Base-by-base conservation (phyloP, 176 grass and related monocot genomes). In the Cenchrus americanus region DNA sequence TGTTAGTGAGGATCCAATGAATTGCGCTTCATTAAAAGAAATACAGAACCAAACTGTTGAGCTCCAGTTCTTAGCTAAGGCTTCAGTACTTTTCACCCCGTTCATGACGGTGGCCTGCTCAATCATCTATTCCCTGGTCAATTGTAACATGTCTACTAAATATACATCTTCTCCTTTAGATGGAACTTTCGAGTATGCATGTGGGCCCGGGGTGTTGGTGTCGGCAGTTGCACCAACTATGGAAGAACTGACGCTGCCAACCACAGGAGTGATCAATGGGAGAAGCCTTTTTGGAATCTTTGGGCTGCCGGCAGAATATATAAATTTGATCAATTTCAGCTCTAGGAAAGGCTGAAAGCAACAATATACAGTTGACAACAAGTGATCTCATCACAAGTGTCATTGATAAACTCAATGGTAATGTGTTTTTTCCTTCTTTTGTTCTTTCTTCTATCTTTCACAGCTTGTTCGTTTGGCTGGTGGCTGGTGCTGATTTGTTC, bases 121-220 rank as follows among this genome's bases (percentile, higher is more conserved):
- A 52, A 23, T 48, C 48, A 32, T 19, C 48, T 24, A 73, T 73
- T 30, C 24, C 14, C 23, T 52, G 71, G 48, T 73, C 48, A 73
- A 48, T 17, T 52, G 14, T 52, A 14, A 52, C 70, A 52, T 17
- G 44, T 79, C 43, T 60, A 65, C 23, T 65, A 79, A 50, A 79
- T 49, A 24, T 55, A 26, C 9, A 64, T 10, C 12, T 80, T 14
- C 72, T 66, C 9, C 5, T 0, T 8, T 27, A 10, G 3, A 27
- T 30, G 8, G 54, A 27, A 23, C 40, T 74, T 84, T 51, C 69
- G 10, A 61, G 7, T 15, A 75, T 30, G 10, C 13, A 84, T 50
- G 0, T 32, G 62, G 62, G 62, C 71, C 71, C 18, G 2, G 72
- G 26, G 0, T 64, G 47, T 66, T 66, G 26, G 30, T 19, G 30